Conservation (phyloP, 1,284 basidiomycete species). For the Trichosporon asahii region DNA sequence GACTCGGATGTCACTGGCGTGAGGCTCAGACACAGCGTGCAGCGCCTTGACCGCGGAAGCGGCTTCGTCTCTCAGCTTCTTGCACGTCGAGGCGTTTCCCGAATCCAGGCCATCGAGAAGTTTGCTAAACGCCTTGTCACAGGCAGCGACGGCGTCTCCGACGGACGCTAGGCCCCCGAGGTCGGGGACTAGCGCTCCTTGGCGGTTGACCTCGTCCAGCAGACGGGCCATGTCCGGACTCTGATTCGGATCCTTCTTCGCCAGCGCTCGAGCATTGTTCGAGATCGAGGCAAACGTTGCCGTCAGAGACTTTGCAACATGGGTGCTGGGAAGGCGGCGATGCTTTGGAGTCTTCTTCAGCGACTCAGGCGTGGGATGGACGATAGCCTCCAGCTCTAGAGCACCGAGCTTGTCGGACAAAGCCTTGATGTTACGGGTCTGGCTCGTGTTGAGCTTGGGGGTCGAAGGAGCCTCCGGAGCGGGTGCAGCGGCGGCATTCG, state of each 20-base stretch:
- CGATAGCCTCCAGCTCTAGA: slow-evolving; percentile 25
- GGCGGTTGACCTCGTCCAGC: slow-evolving; percentile 17
- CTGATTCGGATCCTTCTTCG: neutral
- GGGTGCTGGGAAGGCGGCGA: slow-evolving; percentile 26
- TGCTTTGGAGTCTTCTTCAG: slow-evolving; percentile 17
- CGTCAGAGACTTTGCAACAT: slow-evolving; percentile 13
- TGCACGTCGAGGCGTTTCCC: neutral
- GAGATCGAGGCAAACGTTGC: slow-evolving; percentile 25
- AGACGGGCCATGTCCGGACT: slow-evolving; percentile 12
- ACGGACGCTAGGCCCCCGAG: slow-evolving; percentile 24
- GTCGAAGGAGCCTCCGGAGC: neutral
- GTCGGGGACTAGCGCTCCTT: slow-evolving; percentile 16
- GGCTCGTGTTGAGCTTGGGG: neutral
- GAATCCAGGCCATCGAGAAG: slow-evolving; percentile 32
- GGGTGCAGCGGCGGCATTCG: neutral
- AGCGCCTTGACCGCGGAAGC: slow-evolving; percentile 11
- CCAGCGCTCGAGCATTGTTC: slow-evolving; percentile 21
- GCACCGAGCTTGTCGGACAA: slow-evolving; percentile 30
- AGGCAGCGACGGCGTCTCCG: slow-evolving; percentile 20
- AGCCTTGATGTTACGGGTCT: slow-evolving; percentile 9
- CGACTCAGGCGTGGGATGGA: slow-evolving; percentile 15
- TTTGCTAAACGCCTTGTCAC: slow-evolving; percentile 29
- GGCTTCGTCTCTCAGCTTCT: slow-evolving; percentile 11
- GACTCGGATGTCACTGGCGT: slow-evolving; percentile 28
- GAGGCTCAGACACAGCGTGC: slow-evolving; percentile 14